Evolutionary conservation across 2,329 filamentous ascomycete species (phyloP).

Genomic region (Fusarium xylarioides): DNA sequence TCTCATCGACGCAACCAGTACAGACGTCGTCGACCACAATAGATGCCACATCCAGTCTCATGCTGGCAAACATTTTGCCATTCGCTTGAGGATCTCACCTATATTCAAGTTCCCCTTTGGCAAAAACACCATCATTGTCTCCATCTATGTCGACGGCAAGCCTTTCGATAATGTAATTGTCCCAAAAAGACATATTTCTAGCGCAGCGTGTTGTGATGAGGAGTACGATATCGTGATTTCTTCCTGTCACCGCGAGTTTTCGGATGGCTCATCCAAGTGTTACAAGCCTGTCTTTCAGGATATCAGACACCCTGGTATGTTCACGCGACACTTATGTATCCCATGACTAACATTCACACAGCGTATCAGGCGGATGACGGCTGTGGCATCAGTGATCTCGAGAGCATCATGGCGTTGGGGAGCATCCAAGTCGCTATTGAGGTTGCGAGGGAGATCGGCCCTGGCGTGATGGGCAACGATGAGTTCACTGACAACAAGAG

Average conservation of each 20-base stretch:
- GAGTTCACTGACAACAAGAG: neutral
- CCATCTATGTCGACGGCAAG: neutral
- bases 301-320: neutral
- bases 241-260: neutral
- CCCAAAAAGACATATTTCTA: neutral
- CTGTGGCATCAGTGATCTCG: neutral
- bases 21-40: fast-evolving
- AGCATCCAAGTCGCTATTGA: neutral
- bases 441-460: no score
- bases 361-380: fast-evolving
- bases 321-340: fast-evolving
- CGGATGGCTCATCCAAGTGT: neutral
- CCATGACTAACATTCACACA: neutral
- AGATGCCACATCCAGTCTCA: neutral
- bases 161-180: fast-evolving
- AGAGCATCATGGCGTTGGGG: neutral
- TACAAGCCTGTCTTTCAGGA: neutral
- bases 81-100: neutral
- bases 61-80: neutral
- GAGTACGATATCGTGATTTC: fast-evolving
- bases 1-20: neutral
- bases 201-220: no score
- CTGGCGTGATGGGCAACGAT: fast-evolving
- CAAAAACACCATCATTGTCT: fast-evolving
- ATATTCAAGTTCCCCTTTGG: fast-evolving